Base-by-base conservation (phyloP, 805 yeast species). In the Yamadazyma sp. region DNA sequence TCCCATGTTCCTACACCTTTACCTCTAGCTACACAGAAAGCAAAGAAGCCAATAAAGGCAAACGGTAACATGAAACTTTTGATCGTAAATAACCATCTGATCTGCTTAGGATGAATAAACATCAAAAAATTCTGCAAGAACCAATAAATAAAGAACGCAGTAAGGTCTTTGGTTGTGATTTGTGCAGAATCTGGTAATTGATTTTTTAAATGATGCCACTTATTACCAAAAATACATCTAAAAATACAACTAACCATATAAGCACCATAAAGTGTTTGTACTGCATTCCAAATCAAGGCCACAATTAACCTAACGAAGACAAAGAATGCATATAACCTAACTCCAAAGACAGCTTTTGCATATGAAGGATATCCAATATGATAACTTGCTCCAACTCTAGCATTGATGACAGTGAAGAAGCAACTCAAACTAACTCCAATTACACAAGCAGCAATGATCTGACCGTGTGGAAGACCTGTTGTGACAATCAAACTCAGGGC, bases 101-200 rank as follows among this genome's bases (percentile, higher is more conserved):
- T 42, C 11, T 42, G 41, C 15, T 31, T 35, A n/a, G 46, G 46
- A 24, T 42, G 46, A 12, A 35, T 31, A 38, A 38, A 42, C 43
- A 39, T 43, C 14, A 39, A 30, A 20, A 42, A 40, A 39, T 35
- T 39, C 27, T 43, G 43, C 22, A 43, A 13, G 20, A 39, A 31
- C 38, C 38, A 36, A 18, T 36, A 39, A 2, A 43, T 11, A 23
- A 43, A 34, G 15, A 43, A 39, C 4, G 40, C 38, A 16, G 34
- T 28, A 22, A 39, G 24, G 10, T 33, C 37, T 14, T 32, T 17
- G 11, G 47, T 36, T 7, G 40, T 31, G 12, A 37, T 42, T 24
- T 31, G 32, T n/a, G 43, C 43, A 36, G 39, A 31, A 4, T 14
- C 30, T 7, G 46, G 43, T 20, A 42, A 31, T 10, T 32, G 40